Percentiles rank a stretch among this genome's conserved stretches.
Conservation (phyloP, 257 asterid genomes). For the Solanum bulbocastanum region DNA sequence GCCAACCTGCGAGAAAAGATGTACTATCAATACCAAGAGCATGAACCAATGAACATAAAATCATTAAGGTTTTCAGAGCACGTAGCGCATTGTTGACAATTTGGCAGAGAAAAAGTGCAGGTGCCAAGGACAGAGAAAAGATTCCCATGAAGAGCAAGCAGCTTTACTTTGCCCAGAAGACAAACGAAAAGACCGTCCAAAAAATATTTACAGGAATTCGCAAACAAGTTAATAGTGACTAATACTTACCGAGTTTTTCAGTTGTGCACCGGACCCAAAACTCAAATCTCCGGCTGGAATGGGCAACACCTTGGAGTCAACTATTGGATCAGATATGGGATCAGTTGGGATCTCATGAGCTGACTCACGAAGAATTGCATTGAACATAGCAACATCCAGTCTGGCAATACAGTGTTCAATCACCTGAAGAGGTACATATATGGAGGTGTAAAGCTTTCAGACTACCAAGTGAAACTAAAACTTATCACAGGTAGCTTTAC, state of each 20-base stretch:
- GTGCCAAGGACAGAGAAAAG: not conserved
- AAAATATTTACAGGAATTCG: not conserved
- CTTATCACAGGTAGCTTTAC: not conserved
- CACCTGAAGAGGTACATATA: constrained; percentile 35
- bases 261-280: constrained; percentile 95
- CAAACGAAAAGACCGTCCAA: not conserved
- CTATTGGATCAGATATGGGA: constrained; percentile 97
- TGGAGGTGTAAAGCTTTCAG: not conserved
- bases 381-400: constrained; percentile 93
- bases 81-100: not conserved
- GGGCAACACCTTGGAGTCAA: constrained; percentile 89
- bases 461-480: not conserved
- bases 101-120: not conserved
- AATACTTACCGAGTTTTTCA: constrained; percentile 71
- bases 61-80: not conserved
- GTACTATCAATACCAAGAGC: not conserved
- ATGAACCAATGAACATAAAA: not conserved
- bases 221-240: not conserved
- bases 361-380: constrained; percentile 95
- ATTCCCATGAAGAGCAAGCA: not conserved
- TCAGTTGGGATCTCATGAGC: constrained; percentile 96
- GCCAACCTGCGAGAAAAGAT: constrained; percentile 49
- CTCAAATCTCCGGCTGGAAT: constrained; percentile 96
- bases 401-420: constrained; percentile 84
- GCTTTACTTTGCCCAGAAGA: not conserved